Conservation (phyloP, 1,139 yeast genomes). For the Pichia terricola region DNA sequence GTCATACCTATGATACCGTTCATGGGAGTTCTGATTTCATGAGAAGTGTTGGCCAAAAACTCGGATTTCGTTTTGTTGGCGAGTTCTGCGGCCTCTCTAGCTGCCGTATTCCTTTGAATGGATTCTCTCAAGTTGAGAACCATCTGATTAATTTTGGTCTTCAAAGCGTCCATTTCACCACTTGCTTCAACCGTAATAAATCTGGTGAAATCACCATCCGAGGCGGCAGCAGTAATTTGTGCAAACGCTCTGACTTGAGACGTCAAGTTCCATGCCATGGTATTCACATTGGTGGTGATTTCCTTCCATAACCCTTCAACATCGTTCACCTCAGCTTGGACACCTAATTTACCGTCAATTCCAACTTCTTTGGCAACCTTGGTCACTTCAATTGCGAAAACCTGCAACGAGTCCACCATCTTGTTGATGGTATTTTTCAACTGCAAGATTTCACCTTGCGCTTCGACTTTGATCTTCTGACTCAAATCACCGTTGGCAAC, state of each 20-base stretch:
- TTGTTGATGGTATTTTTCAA: slow-evolving; percentile 73
- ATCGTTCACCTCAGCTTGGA: slow-evolving; percentile 83
- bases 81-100: slow-evolving; percentile 87
- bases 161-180: slow-evolving; percentile 91
- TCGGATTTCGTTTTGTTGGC: slow-evolving; percentile 89
- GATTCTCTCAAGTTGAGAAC: slow-evolving; percentile 80
- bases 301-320: slow-evolving; percentile 91
- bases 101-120: slow-evolving; percentile 84
- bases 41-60: slow-evolving; percentile 84
- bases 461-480: slow-evolving; percentile 81
- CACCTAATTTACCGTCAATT: slow-evolving; percentile 85
- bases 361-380: slow-evolving; percentile 90
- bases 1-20: slow-evolving; percentile 93
- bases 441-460: slow-evolving; percentile 78
- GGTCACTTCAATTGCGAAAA: slow-evolving; percentile 81
- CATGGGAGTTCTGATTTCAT: slow-evolving; percentile 86
- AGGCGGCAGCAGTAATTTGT: slow-evolving; percentile 87
- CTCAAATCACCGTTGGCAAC: slow-evolving; percentile 87
- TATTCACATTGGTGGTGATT: slow-evolving; percentile 85
- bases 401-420: slow-evolving; percentile 86
- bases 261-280: slow-evolving; percentile 86
- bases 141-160: slow-evolving; percentile 87
- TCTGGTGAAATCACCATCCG: slow-evolving; percentile 86
- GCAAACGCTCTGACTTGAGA: slow-evolving; percentile 92
- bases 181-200: slow-evolving; percentile 85